Conservation (phyloP, 495 filamentous ascomycete genomes). For the Chaetomium cochliodes region DNA sequence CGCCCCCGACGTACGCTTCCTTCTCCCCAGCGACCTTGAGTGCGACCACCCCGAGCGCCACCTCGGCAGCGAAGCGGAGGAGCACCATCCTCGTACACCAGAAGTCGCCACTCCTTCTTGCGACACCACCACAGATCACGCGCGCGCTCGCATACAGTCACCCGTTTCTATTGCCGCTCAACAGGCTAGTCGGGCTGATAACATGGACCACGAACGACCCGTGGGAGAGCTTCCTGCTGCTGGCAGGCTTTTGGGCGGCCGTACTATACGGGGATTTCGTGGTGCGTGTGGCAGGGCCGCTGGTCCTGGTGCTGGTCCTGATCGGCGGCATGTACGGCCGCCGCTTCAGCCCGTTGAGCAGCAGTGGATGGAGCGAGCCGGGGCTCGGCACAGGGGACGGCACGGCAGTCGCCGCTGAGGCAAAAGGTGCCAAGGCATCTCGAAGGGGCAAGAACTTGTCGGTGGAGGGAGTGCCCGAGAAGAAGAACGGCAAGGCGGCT, state of each 20-base stretch:
- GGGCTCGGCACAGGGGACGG: constrained; percentile 30
- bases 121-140: constrained; percentile 91
- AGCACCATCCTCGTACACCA: constrained; percentile 94
- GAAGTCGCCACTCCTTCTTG: constrained; percentile 88
- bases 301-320: constrained; percentile 72
- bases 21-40: constrained; percentile 83
- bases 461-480: constrained; percentile 43
- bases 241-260: constrained; percentile 79
- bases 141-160: constrained; percentile 90
- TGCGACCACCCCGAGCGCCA: constrained; percentile 48
- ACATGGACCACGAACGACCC: constrained; percentile 92
- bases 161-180: constrained; percentile 84
- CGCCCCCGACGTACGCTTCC: constrained; percentile 37
- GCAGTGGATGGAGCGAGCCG: constrained; percentile 66
- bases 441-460: constrained; percentile 35
- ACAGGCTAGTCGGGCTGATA: constrained; percentile 75
- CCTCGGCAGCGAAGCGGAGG: constrained; percentile 69
- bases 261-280: constrained; percentile 82
- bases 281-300: constrained; percentile 74
- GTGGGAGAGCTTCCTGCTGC: constrained; percentile 92
- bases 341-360: constrained; percentile 85
- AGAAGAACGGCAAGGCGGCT: constrained; percentile 51
- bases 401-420: constrained; percentile 17
- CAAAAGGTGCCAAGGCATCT: constrained; percentile 22
- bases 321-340: constrained; percentile 92